A percentile compares a stretch with the other conserved stretches of the same genome.
These are phyloP conservation scores for Kwoniella shandongensis DNA, from an alignment of 768 basidiomycete species.

Conservation along the genomic window DNA sequence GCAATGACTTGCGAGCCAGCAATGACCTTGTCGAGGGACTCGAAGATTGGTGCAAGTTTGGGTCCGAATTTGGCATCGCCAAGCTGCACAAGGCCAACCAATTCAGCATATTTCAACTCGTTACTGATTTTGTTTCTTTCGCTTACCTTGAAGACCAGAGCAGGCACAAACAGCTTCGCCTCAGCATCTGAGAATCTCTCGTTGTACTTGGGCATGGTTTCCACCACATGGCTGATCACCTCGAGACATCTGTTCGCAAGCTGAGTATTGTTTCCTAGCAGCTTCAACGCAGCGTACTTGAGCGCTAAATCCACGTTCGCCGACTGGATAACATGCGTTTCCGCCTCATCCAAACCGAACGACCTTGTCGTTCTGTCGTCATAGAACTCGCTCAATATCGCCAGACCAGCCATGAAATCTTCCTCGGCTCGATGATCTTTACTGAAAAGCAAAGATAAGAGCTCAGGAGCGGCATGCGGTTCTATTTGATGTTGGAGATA, in stretches of 20 bases:
- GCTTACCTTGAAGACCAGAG: constrained; percentile 79
- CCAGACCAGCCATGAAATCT: constrained; percentile 79
- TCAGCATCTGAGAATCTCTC: constrained; percentile 81
- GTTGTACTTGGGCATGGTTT: constrained; percentile 67
- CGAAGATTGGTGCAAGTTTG: constrained; percentile 65
- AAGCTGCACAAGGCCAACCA: constrained; percentile 60
- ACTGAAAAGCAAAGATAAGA: constrained; percentile 79
- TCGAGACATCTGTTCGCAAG: constrained; percentile 84
- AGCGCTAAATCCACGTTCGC: constrained; percentile 87
- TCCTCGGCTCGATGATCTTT: constrained; percentile 94
- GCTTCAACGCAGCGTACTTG: constrained; percentile 89
- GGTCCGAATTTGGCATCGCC: constrained; percentile 79
- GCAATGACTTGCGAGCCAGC: constrained; percentile 91
- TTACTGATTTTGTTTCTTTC: neutral
- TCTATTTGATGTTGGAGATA: constrained; percentile 90
- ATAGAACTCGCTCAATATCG: constrained; percentile 73
- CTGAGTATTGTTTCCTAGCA: constrained; percentile 87
- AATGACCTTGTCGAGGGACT: constrained; percentile 81
- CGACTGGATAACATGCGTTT: constrained; percentile 66
- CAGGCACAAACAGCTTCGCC: constrained; percentile 82
- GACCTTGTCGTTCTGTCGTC: constrained; percentile 62
- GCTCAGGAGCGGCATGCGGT: constrained; percentile 70
- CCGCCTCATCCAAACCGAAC: constrained; percentile 57
- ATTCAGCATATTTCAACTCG: neutral
- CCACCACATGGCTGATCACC: constrained; percentile 72